phyloP scores from a whole-genome alignment of 208 protist genomes.

The Polymyxa betae region DNA sequence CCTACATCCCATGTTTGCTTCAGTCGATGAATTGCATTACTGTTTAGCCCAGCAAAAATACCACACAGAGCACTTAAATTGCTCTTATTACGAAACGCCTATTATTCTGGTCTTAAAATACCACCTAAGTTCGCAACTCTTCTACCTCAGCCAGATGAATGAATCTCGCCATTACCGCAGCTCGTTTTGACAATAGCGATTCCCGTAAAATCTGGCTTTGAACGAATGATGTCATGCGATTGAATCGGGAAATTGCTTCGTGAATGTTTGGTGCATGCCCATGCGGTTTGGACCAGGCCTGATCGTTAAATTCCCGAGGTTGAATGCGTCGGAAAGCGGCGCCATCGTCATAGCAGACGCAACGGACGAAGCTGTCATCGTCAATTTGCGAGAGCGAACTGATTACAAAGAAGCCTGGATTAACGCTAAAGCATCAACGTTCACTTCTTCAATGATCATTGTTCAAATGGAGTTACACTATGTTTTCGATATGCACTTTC shows the following conservation, averaged over 20 bases:
- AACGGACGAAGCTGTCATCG: neutral
- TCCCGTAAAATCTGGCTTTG: neutral
- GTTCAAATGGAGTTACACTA: too few species aligned
- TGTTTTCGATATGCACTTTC: too few species aligned
- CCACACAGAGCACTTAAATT: neutral
- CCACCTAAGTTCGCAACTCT: neutral
- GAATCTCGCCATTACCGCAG: neutral
- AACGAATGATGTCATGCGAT: conserved; percentile 34
- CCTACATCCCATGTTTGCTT: conserved; percentile 28
- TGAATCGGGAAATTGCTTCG: neutral
- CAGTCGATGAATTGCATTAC: conserved; percentile 30
- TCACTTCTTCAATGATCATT: neutral
- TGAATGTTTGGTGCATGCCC: neutral
- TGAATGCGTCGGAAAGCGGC: neutral
- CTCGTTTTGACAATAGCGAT: neutral
- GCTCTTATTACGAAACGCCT: neutral
- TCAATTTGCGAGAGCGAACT: neutral
- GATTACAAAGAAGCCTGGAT: neutral
- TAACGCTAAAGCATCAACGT: neutral
- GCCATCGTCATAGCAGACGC: neutral
- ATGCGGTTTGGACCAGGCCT: conserved; percentile 28
- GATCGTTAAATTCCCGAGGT: neutral
- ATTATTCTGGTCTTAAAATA: neutral
- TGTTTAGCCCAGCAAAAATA: conserved; percentile 21
- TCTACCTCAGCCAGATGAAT: neutral